Percentiles rank a stretch among this genome's conserved stretches.
These are phyloP conservation scores for Diplodia seriata DNA, from an alignment of 2,329 filamentous ascomycete species.

Conservation along the genomic window DNA sequence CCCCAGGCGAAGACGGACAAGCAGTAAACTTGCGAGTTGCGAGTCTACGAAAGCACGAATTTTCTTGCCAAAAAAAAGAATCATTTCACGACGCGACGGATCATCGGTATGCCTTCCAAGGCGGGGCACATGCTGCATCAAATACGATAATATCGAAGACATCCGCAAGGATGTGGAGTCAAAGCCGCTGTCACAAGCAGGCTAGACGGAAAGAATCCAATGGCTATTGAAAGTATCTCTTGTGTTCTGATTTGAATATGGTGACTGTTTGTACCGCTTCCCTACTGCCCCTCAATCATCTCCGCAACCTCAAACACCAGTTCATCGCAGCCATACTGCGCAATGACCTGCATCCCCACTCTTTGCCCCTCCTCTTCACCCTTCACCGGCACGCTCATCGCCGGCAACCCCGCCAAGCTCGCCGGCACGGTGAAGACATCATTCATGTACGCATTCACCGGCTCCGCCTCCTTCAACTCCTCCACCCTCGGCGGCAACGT, in stretches of 20 bases:
- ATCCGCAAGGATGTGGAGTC: not conserved
- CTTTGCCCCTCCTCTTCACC: conserved; percentile 38
- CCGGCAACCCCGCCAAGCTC: conserved; percentile 87
- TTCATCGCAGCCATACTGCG: conserved; percentile 80
- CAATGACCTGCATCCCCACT: conserved; percentile 76
- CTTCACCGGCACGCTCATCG: conserved; percentile 79
- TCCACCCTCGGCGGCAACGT: conserved; percentile 71
- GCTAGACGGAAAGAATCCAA: not conserved
- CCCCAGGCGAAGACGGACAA: not conserved
- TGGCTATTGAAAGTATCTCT: conserved; percentile 6
- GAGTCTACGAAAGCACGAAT: not conserved
- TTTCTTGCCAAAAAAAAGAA: not conserved
- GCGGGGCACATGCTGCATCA: not conserved
- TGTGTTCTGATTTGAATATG: not conserved
- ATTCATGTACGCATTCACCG: conserved; percentile 84
- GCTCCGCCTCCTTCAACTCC: conserved; percentile 47
- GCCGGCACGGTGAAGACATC: conserved; percentile 97
- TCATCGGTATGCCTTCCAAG: not conserved
- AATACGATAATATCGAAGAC: not conserved
- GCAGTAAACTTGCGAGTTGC: not conserved
- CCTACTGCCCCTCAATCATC: conserved; percentile 42
- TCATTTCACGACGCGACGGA: not conserved
- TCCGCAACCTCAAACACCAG: conserved; percentile 66
- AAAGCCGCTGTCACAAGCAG: not conserved
- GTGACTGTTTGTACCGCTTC: not conserved